Percentiles rank a stretch among this genome's conserved stretches.
Conservation (phyloP, 192 early-diverging fungal species). For the Diversispora epigaea region DNA sequence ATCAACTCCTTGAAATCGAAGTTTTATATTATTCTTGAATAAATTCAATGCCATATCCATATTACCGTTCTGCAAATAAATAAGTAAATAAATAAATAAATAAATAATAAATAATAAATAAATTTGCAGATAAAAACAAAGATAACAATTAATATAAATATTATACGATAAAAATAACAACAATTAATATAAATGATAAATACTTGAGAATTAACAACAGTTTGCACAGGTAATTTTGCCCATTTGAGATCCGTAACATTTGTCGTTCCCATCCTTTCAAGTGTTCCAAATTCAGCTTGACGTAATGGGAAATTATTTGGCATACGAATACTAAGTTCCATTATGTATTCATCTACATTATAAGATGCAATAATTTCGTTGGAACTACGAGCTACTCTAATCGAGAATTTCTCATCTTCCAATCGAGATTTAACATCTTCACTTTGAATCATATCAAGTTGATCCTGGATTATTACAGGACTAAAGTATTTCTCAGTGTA, state of each 20-base stretch:
- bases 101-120: conserved; percentile 12
- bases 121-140: too few species aligned
- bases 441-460: conserved; percentile 57
- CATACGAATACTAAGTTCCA: conserved; percentile 72
- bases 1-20: conserved; percentile 96
- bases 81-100: conserved; percentile 41
- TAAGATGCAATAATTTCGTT: conserved; percentile 72
- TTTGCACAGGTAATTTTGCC: conserved; percentile 51
- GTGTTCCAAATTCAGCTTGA: conserved; percentile 67
- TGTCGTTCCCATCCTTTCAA: conserved; percentile 64
- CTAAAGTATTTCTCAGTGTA: conserved; percentile 75
- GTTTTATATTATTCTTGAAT: conserved; percentile 80
- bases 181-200: conserved; percentile 36
- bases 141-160: conserved; percentile 44
- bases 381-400: conserved; percentile 60
- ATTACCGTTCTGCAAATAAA: conserved; percentile 73
- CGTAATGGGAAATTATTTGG: conserved; percentile 70
- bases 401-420: conserved; percentile 60
- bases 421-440: conserved; percentile 46
- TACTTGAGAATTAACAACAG: conserved; percentile 49
- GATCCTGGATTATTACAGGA: conserved; percentile 57
- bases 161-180: not conserved
- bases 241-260: conserved; percentile 67
- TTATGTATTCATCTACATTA: conserved; percentile 73
- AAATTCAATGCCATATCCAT: conserved; percentile 77